Evolutionary conservation across 352 stramenopile genomes (phyloP), one percentile per base, ranked within the genome.

Genomic region (Phytopythium vexans): DNA sequence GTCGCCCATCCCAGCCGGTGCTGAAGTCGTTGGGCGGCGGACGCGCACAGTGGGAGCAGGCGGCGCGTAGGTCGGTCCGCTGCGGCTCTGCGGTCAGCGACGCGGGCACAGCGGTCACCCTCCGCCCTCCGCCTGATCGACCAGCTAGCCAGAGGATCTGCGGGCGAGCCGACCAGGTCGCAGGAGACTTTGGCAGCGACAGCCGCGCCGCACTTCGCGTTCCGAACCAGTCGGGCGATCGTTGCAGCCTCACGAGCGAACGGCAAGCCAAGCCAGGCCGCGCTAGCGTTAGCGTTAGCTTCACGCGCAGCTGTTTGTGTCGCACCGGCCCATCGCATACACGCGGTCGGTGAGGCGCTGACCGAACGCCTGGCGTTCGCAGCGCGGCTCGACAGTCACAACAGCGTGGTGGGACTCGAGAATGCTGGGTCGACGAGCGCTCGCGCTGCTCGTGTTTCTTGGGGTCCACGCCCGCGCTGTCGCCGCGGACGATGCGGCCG

Each of bases 301-400:
- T 35, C 11, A 37, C 16, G 16, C 36, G 21, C 48, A 43, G 37
- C 48, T 53, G 48, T 33, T 44, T 21, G 9, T 53, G 48, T 53
- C 48, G 16, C 48, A 53, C 2, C 21, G 21, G 21, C 21, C 21
- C 21, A 27, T 27, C 21, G 21, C 21, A 27, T 27, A 27, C 21
- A 27, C 21, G 21, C 21, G 21, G 21, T 27, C 21, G 21, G 21
- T 27, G 21, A 27, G 21, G 21, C 21, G 21, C 21, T 27, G 21
- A 27, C 21, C 41, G 41, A 11, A 34, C 41, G 16, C 41, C 41
- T 46, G 16, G 33, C 38, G 10, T 31, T 21, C 14, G 8, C n/a
- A 43, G 6, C 12, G 39, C 39, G 39, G 39, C 39, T 10, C 8
- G 39, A 43, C 2, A 16, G 47, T 21, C 39, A 35, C 33, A 43